Conservation (phyloP, 345 rosid genomes). For the Citrus unshiu region DNA sequence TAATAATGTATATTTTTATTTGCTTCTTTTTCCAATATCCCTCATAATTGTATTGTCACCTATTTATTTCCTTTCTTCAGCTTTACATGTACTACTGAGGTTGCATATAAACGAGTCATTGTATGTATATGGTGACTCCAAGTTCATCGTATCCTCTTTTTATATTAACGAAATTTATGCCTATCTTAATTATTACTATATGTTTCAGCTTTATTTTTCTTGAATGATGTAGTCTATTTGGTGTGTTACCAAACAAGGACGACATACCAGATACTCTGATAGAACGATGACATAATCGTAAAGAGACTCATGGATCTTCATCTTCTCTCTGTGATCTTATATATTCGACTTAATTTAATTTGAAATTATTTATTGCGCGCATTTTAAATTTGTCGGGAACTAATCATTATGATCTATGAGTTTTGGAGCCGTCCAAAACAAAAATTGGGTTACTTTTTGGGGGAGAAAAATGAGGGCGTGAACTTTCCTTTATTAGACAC, state of each 20-base stretch:
- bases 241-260: not conserved
- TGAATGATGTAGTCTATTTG: too few relatives aligned
- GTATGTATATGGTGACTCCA: not conserved
- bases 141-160: not conserved
- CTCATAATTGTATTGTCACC: not conserved
- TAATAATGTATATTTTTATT: not conserved
- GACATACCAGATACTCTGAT: not conserved
- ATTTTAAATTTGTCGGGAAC: not conserved
- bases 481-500: slow-evolving; percentile 6
- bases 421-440: slow-evolving; percentile 1
- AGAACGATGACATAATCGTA: not conserved
- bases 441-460: not conserved
- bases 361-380: too few relatives aligned
- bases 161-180: not conserved
- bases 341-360: not conserved
- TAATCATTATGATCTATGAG: not conserved
- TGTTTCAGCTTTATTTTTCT: not conserved
- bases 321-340: not conserved
- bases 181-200: not conserved
- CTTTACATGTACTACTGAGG: not conserved
- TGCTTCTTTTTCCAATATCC: not conserved
- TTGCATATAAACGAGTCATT: not conserved
- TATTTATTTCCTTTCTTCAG: not conserved
- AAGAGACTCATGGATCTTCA: too few relatives aligned
- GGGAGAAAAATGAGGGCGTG: not conserved